Evolutionary conservation across 169 alveolate genomes (phyloP), one percentile per base, ranked within the genome.

Genomic region (Cryptosporidium sp.): DNA sequence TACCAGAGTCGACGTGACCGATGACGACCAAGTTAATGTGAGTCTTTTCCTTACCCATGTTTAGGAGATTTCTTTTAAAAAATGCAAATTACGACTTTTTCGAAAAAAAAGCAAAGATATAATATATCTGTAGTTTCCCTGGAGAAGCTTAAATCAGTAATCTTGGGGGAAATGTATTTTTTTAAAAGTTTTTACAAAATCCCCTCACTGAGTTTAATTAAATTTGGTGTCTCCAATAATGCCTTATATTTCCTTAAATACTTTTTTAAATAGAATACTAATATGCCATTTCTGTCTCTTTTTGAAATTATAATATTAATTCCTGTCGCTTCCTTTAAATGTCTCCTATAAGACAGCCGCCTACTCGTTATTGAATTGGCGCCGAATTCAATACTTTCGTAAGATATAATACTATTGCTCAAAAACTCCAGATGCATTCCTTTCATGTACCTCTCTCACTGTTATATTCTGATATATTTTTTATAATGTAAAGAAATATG

Each of bases 1-100:
- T 98, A 84, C 99, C 99, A 85, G 98, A 94, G 87, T 98, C 99
- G 96, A 98, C 99, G 92, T 98, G 99, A 86, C 99, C 99, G 91
- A 97, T 96, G 68, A 97, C 98, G 67, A 97, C 99, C 86, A 97
- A 89, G 96, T 95, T 95, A 37, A 97, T 94, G 93, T 97, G 98
- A 69, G 97, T 94, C 95, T 96, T 96, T 86, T 95, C 98, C 80
- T 68, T 71, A 74, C 86, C 87, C 92, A 86, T 73, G 9, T 86
- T 65, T 37, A 37, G 41, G 89, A 16, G 65, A 41, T 62, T 21
- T 58, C 48, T 59, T 26, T 31, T 29, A 23, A 62, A 37, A 43
- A 62, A 37, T 31, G 55, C 80, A 65, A 65, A 61, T 37, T 41
- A 59, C 43, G 51, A 61, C 39, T 29, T 33, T n/a, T 10, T 65